These are phyloP conservation scores for Quercus phellos DNA, from an alignment of 331 rosid species.

Conservation along the genomic window DNA sequence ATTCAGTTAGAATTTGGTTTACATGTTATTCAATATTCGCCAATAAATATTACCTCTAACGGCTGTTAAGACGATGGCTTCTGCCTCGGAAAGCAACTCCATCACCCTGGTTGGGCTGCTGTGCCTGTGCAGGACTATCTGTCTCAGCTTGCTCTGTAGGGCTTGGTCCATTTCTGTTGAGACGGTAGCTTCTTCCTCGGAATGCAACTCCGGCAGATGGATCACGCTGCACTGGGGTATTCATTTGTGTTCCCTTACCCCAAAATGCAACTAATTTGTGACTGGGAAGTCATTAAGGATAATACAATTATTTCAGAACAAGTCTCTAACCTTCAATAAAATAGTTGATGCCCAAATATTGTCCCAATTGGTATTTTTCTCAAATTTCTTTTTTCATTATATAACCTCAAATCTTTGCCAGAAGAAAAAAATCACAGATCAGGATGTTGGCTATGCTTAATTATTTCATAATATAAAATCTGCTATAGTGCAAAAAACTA, in stretches of 20 bases:
- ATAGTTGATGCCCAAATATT: too few species aligned
- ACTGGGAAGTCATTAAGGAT: slow-evolving; percentile 37
- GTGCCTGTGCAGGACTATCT: slow-evolving; percentile 21
- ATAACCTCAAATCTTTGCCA: too few species aligned
- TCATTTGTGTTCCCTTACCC: slow-evolving; percentile 66
- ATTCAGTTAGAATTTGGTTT: too few species aligned
- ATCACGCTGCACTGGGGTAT: slow-evolving; percentile 57
- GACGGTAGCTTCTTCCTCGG: slow-evolving; percentile 59
- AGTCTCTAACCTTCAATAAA: too few species aligned
- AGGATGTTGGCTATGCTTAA: too few species aligned
- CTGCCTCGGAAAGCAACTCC: slow-evolving; percentile 53
- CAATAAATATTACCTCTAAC: neutral
- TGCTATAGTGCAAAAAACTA: neutral
- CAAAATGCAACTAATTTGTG: slow-evolving; percentile 70
- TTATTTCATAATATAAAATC: neutral
- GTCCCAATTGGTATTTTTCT: too few species aligned
- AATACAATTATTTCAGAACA: neutral
- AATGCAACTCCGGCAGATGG: slow-evolving; percentile 53
- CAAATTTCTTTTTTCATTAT: too few species aligned
- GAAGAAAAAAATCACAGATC: too few species aligned
- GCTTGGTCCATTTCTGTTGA: slow-evolving; percentile 35
- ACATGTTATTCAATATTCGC: neutral
- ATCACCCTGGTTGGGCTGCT: slow-evolving; percentile 21
- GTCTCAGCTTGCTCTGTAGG: slow-evolving; percentile 20
- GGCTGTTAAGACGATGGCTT: slow-evolving; percentile 36